phyloP scores from a whole-genome alignment of 106 monocot genomes.

The Narthecium ossifragum region DNA sequence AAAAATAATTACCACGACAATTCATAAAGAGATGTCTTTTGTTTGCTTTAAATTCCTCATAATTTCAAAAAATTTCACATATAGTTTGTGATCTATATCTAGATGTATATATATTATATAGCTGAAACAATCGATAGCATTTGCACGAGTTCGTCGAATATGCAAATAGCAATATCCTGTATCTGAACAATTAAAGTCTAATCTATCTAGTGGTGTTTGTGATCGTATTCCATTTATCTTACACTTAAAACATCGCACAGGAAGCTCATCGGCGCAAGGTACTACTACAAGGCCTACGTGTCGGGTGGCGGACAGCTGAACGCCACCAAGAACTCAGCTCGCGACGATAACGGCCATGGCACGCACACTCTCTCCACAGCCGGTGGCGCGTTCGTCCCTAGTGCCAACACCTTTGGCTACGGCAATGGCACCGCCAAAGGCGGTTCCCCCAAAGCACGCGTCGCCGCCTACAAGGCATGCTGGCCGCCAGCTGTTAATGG shows the following conservation, averaged over 20 bases:
- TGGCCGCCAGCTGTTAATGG: slow-evolving; percentile 27
- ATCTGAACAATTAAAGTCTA: neutral
- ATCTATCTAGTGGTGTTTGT: no score
- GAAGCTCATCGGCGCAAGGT: slow-evolving; percentile 61
- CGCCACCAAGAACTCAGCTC: slow-evolving; percentile 12
- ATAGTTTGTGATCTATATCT: neutral
- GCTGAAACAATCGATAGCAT: neutral
- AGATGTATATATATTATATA: no score
- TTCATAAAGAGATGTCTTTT: no score
- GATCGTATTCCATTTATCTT: neutral
- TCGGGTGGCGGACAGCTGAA: neutral
- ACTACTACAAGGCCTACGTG: slow-evolving; percentile 44
- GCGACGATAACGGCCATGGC: slow-evolving; percentile 59
- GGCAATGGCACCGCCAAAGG: slow-evolving; percentile 63
- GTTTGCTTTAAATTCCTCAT: no score
- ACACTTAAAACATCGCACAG: slow-evolving; percentile 8
- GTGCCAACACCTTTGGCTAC: slow-evolving; percentile 37
- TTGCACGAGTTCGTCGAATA: neutral
- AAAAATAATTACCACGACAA: no score
- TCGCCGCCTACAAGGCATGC: slow-evolving; percentile 66
- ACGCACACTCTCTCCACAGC: slow-evolving; percentile 79
- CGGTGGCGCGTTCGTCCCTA: slow-evolving; percentile 40
- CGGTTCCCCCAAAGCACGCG: slow-evolving; percentile 48
- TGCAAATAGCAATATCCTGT: neutral
- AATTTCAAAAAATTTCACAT: no score